Evolutionary conservation across 441 rosid genomes (phyloP).

Genomic region (Mallotus japonicus): DNA sequence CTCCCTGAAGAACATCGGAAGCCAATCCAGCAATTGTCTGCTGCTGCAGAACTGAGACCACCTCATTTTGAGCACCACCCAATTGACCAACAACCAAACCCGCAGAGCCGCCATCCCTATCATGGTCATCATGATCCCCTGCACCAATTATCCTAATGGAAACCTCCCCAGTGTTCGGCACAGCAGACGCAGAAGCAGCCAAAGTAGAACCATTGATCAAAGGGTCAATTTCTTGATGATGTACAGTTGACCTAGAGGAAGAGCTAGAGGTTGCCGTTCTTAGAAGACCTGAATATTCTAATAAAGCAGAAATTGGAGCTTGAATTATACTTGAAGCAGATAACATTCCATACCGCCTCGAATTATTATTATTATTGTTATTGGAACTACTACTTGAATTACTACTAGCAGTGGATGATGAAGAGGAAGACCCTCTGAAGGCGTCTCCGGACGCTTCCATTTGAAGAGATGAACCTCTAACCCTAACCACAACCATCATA

Average conservation of each 20-base stretch:
- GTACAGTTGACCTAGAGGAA: constrained; percentile 31
- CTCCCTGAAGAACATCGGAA: constrained; percentile 40
- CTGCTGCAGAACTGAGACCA: constrained; percentile 33
- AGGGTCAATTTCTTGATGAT: constrained; percentile 54
- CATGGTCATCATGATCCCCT: constrained; percentile 55
- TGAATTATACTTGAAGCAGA: constrained; percentile 84
- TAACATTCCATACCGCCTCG: constrained; percentile 59
- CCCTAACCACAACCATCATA: constrained; percentile 53
- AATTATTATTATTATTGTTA: constrained; percentile 23
- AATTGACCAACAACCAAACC: constrained; percentile 53
- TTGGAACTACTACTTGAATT: neutral
- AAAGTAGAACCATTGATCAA: constrained; percentile 36
- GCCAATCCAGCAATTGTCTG: constrained; percentile 27
- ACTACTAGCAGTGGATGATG: neutral
- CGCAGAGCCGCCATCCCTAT: constrained; percentile 37
- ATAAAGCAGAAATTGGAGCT: constrained; percentile 80
- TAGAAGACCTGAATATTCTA: constrained; percentile 89
- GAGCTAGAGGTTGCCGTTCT: constrained; percentile 28
- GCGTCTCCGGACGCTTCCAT: constrained; percentile 77
- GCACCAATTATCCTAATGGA: constrained; percentile 90
- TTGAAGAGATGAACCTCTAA: constrained; percentile 40
- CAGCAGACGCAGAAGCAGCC: neutral
- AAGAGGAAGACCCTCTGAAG: constrained; percentile 50
- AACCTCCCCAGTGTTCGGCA: constrained; percentile 63
- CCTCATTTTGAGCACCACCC: constrained; percentile 53